A percentile compares a stretch with the other conserved stretches of the same genome.
Evolutionary conservation across 768 basidiomycete genomes (phyloP).

Genomic region (Macrolepiota fuliginosa): DNA sequence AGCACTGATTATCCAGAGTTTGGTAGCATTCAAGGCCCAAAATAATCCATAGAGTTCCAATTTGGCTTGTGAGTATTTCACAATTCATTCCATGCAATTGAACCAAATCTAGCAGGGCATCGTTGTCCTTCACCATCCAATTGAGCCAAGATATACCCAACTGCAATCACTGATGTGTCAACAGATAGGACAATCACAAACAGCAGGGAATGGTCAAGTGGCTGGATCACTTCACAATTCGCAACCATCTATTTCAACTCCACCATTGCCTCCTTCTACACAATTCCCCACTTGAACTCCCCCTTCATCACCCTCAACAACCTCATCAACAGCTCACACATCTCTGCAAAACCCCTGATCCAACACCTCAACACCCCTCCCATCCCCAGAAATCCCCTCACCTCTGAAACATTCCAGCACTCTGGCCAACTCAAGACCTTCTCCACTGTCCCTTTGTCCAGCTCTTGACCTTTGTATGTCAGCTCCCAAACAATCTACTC

Average conservation of each 20-base stretch:
- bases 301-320: constrained; percentile 14
- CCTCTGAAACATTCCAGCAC: constrained; percentile 19
- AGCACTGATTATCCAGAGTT: constrained; percentile 17
- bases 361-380: constrained; percentile 23
- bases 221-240: constrained; percentile 22
- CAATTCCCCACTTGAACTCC: constrained; percentile 28
- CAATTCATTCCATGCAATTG: constrained; percentile 31
- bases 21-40: constrained; percentile 17
- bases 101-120: constrained; percentile 29
- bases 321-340: no score
- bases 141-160: constrained; percentile 21
- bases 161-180: constrained; percentile 26
- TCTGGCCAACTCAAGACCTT: constrained; percentile 25
- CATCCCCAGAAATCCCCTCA: constrained; percentile 23
- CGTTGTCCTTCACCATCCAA: constrained; percentile 16
- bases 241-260: constrained; percentile 25
- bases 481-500: background rate
- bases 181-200: constrained; percentile 28
- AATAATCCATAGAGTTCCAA: constrained; percentile 36
- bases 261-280: constrained; percentile 17
- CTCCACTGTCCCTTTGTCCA: constrained; percentile 18
- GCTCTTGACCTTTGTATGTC: constrained; percentile 22
- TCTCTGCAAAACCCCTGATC: constrained; percentile 21
- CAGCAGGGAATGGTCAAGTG: constrained; percentile 23
- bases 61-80: constrained; percentile 30